Base-by-base conservation (phyloP, 805 yeast genomes). In the Candida manassasensis region DNA sequence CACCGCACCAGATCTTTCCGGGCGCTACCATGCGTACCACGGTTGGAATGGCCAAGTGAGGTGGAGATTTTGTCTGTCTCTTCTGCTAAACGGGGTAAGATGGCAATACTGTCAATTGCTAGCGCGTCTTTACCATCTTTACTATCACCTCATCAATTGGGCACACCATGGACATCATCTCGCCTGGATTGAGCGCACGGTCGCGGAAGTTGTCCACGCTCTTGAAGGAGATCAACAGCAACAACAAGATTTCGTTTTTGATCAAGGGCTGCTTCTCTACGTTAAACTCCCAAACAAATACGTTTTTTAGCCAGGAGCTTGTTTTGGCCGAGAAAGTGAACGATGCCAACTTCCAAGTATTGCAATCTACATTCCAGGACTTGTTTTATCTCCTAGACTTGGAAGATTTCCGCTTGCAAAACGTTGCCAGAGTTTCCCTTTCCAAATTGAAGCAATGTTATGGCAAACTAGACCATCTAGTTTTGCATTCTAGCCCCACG, bases 161-260 rank as follows among this genome's bases (percentile, higher is more conserved):
- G 18, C 27, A 12, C 19, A 34, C 32, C 11, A 48, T 48, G 51
- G 50, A 48, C 24, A 35, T 45, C n/a, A 19, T 37, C 13, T 32
- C 46, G 4, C 37, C 38, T 12, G 46, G 46, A 6, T 21, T 42
- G 15, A 29, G 30, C 11, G 33, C 41, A 11, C 30, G 24, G n/a
- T 21, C 36, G 7, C 21, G 29, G 6, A 33, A 26, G 16, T 37
- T 43, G 8, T 13, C 27, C 16, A 40, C 38, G 38, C 37, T 47
- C 18, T n/a, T 44, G 12, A 35, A 40, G 19, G 52, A 49, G 14
- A 53, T 53, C 40, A 55, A 57, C 36, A 47, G 46, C 37, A 55
- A 59, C 36, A 66, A 64, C 39, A 49, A 59, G 4, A 57, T 60
- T 12, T 50, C 66, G 9, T 37, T 53, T 12, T 43, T 45, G 15